phyloP scores from a whole-genome alignment of 495 filamentous ascomycete species.

The Penicillium samsonianum region DNA sequence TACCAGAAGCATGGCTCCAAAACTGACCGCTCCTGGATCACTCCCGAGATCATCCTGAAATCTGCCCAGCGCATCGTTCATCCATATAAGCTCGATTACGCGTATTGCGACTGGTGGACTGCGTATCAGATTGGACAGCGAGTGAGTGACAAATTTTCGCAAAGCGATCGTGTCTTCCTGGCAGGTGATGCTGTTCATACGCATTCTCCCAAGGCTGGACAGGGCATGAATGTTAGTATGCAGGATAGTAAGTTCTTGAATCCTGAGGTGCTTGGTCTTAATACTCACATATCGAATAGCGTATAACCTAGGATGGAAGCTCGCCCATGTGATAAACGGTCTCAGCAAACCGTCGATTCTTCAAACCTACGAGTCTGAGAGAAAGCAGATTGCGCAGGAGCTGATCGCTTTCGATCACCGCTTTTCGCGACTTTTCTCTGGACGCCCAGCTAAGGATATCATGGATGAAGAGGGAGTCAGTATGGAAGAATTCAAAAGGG shows the following conservation, averaged over 20 bases:
- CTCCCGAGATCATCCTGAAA: constrained; percentile 56
- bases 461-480: constrained; percentile 46
- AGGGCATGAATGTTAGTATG: constrained; percentile 75
- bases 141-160: constrained; percentile 59
- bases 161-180: constrained; percentile 63
- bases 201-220: constrained; percentile 67
- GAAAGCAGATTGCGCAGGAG: constrained; percentile 62
- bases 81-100: constrained; percentile 62
- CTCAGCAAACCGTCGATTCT: constrained; percentile 54
- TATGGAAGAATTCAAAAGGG: constrained; percentile 50
- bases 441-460: constrained; percentile 34
- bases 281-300: constrained; percentile 35
- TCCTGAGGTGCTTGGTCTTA: not conserved
- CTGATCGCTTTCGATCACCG: constrained; percentile 66
- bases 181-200: constrained; percentile 64
- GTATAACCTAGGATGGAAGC: constrained; percentile 77
- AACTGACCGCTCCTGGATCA: constrained; percentile 56
- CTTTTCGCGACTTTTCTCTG: constrained; percentile 53
- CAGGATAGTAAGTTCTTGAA: constrained; percentile 46
- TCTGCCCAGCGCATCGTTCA: constrained; percentile 59
- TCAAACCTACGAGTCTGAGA: constrained; percentile 63
- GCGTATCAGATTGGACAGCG: constrained; percentile 65
- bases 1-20: constrained; percentile 21
- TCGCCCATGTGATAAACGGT: constrained; percentile 59
- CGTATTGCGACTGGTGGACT: constrained; percentile 65